Evolutionary conservation across 2,329 filamentous ascomycete genomes (phyloP), one percentile per base, ranked within the genome.

Genomic region (Plenodomus biglobosus): DNA sequence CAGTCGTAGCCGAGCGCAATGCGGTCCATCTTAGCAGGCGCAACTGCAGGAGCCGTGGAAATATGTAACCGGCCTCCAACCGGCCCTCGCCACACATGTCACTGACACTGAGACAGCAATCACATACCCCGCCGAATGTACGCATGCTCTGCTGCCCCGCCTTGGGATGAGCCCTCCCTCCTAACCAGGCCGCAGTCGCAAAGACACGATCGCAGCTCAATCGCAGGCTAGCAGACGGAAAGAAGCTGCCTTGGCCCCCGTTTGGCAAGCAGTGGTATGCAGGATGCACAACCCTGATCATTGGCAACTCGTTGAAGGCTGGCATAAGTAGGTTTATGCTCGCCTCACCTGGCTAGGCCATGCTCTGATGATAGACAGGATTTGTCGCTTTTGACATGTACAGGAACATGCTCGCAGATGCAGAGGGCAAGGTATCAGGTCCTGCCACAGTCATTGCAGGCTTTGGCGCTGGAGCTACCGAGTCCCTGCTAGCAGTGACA

Each of bases 341-440:
- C 5, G 21, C 22, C n/a, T 22, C 6, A 24, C 18, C 16, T 8
- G 18, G 11, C 18, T 15, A 10, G 13, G 15, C 3, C 27, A 32
- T 3, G 6, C 15, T 21, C 44, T 56, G 53, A 62, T 18, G 37
- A 2, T 17, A 8, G 8, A 2, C 22, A 89, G 85, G 87, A 58
- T 99, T 99, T 67, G 90, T 97, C 47, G 91, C 94, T 0, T 99
- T 97, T 70, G 94, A 99, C 74, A 87, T 90, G 67, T 96, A 95
- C 78, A 97, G 95, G 76, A 78, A 79, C 21, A 68, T 96, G 24
- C 82, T 99, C 5, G 83, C 85, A 66, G 92, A 96, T 72, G 83
- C 84, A 40, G 80, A 94, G 57, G 94, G 94, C 60, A 92, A 92
- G 59, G 87, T 97, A 36, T 91, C 88, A 3, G 92, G 94, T 0